phyloP scores from a whole-genome alignment of 805 yeast genomes.

The Candida quercuum region DNA sequence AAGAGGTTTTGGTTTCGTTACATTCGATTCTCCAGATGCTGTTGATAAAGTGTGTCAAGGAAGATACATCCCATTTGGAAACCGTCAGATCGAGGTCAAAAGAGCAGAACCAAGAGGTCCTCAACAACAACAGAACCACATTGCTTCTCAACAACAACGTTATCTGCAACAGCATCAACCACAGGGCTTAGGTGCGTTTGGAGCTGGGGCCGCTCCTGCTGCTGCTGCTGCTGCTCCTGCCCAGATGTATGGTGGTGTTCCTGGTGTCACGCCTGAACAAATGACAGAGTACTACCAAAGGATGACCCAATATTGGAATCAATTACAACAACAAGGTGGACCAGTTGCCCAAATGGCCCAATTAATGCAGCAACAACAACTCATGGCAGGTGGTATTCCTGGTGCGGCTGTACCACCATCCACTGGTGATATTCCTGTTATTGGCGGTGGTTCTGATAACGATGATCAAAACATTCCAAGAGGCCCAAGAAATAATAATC shows the following conservation, averaged over 20 bases:
- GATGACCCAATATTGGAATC: slow-evolving; percentile 60
- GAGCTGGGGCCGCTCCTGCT: slow-evolving; percentile 20
- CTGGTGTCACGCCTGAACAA: slow-evolving; percentile 40
- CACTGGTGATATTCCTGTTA: not conserved
- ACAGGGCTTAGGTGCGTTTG: slow-evolving; percentile 12
- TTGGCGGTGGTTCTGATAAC: not conserved
- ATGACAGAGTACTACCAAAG: slow-evolving; percentile 61
- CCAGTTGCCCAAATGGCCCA: slow-evolving; percentile 28
- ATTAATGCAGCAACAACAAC: slow-evolving; percentile 23
- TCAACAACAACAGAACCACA: slow-evolving; percentile 39
- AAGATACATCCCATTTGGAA: slow-evolving; percentile 78
- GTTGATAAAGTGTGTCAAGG: slow-evolving; percentile 84
- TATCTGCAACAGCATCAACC: slow-evolving; percentile 16
- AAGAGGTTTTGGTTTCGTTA: slow-evolving; percentile 95
- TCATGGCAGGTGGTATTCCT: slow-evolving; percentile 5
- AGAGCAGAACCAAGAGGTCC: slow-evolving; percentile 80
- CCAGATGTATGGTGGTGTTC: slow-evolving; percentile 8
- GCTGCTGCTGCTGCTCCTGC: slow-evolving; percentile 10
- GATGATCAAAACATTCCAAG: slow-evolving; percentile 34
- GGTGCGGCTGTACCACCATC: slow-evolving; percentile 11
- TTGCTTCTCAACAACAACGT: slow-evolving; percentile 25
- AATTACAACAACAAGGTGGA: slow-evolving; percentile 37
- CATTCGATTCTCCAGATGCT: slow-evolving; percentile 91
- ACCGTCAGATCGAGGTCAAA: slow-evolving; percentile 78
- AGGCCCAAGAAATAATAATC: slow-evolving; percentile 53